Evolutionary conservation across 1,284 basidiomycete genomes (phyloP).

Genomic region (Malassezia yamatoensis): DNA sequence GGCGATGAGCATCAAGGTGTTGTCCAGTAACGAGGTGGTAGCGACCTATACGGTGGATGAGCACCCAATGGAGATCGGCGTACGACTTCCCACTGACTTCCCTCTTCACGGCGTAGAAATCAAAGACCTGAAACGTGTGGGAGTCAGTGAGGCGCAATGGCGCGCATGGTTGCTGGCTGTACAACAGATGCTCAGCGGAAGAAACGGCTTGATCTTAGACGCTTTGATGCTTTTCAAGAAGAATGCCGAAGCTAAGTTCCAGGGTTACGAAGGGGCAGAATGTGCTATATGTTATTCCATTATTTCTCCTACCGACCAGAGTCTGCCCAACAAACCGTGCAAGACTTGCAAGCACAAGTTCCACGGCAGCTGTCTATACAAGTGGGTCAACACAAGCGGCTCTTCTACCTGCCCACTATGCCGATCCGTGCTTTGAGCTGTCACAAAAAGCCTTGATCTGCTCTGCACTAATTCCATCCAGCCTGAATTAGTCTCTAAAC

Average conservation of each 20-base stretch:
- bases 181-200: slow-evolving; percentile 70
- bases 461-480: neutral
- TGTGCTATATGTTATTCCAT: slow-evolving; percentile 58
- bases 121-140: slow-evolving; percentile 66
- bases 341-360: slow-evolving; percentile 87
- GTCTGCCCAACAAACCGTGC: slow-evolving; percentile 81
- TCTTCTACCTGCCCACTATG: slow-evolving; percentile 84
- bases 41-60: slow-evolving; percentile 77
- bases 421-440: slow-evolving; percentile 53
- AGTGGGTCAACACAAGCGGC: slow-evolving; percentile 83
- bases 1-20: slow-evolving; percentile 58
- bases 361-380: slow-evolving; percentile 54
- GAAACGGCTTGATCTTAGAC: slow-evolving; percentile 86
- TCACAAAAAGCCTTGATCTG: neutral
- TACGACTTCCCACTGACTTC: slow-evolving; percentile 80
- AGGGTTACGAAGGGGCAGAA: slow-evolving; percentile 38
- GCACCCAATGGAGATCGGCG: slow-evolving; percentile 77
- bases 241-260: slow-evolving; percentile 60
- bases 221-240: slow-evolving; percentile 87
- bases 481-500: neutral
- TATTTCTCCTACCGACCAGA: slow-evolving; percentile 80
- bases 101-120: slow-evolving; percentile 82
- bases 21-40: slow-evolving; percentile 57
- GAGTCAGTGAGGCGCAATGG: slow-evolving; percentile 79
- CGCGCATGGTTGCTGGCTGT: slow-evolving; percentile 85